These are phyloP conservation scores for Corchorus capsularis DNA, from an alignment of 345 rosid species.

Conservation along the genomic window DNA sequence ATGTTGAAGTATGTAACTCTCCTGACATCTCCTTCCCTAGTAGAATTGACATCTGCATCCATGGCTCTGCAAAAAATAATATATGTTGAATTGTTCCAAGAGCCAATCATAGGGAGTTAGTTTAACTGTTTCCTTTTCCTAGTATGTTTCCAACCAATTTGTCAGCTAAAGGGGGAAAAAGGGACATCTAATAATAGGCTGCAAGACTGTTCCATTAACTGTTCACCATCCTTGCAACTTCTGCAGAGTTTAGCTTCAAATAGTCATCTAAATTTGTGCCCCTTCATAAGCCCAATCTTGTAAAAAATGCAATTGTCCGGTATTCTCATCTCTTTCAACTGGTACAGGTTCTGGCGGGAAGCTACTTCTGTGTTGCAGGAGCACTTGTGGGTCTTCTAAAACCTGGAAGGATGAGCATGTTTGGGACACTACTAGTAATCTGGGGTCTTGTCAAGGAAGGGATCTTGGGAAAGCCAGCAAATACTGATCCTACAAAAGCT, in stretches of 20 bases:
- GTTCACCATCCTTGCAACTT: background rate
- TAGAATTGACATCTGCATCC: background rate
- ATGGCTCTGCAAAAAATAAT: background rate
- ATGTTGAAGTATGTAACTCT: background rate
- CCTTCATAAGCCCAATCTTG: background rate
- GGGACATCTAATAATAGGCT: background rate
- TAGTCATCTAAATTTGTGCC: background rate
- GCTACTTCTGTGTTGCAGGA: slow-evolving; percentile 91
- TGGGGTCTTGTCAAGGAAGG: slow-evolving; percentile 99
- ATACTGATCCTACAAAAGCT: slow-evolving; percentile 65
- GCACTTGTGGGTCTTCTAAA: slow-evolving; percentile 76
- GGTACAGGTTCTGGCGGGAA: slow-evolving; percentile 91
- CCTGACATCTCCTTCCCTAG: background rate
- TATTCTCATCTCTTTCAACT: background rate
- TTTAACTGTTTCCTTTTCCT: background rate
- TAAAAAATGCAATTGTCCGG: background rate
- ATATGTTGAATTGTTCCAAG: background rate
- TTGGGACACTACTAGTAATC: slow-evolving; percentile 73
- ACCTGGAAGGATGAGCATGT: slow-evolving; percentile 96
- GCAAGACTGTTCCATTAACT: background rate
- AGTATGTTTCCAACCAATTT: background rate
- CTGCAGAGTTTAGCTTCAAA: background rate
- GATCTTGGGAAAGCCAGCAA: slow-evolving; percentile 71
- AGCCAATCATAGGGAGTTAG: background rate
- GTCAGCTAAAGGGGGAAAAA: background rate